A percentile compares a stretch with the other conserved stretches of the same genome.
Conservation (phyloP, 2,329 filamentous ascomycete species). For the Arthroderma sp. region DNA sequence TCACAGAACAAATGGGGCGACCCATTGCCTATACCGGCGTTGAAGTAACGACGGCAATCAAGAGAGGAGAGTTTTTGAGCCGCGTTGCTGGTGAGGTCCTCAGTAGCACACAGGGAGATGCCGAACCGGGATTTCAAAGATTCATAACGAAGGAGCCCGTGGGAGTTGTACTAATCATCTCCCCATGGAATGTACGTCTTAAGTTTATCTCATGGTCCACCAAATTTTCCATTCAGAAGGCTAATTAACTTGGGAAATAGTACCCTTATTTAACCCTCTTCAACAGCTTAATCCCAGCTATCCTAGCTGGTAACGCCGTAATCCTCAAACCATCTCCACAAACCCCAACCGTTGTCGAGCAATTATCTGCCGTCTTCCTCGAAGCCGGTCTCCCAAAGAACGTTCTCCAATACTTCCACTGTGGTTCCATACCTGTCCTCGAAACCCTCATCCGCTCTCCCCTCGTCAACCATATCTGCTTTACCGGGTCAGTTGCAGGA, state of each 20-base stretch:
- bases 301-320: slow-evolving; percentile 78
- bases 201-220: background rate
- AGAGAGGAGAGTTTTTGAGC: slow-evolving; percentile 72
- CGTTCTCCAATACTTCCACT: slow-evolving; percentile 87
- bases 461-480: slow-evolving; percentile 69
- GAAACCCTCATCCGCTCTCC: slow-evolving; percentile 67
- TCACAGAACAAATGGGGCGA: slow-evolving; percentile 90
- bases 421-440: slow-evolving; percentile 62
- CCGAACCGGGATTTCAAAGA: slow-evolving; percentile 76
- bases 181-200: slow-evolving; percentile 85
- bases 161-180: slow-evolving; percentile 76
- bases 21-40: slow-evolving; percentile 76
- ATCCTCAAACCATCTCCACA: slow-evolving; percentile 93
- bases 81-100: slow-evolving; percentile 70
- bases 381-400: slow-evolving; percentile 70
- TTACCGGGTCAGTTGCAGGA: slow-evolving; percentile 83
- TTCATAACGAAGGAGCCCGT: slow-evolving; percentile 82
- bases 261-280: slow-evolving; percentile 90
- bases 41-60: slow-evolving; percentile 74
- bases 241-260: slow-evolving; percentile 33
- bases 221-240: background rate
- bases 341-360: slow-evolving; percentile 83
- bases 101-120: slow-evolving; percentile 53
- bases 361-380: slow-evolving; percentile 60
- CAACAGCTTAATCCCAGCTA: slow-evolving; percentile 84